Evolutionary conservation across 768 basidiomycete species (phyloP).

Genomic region (Tulasnella sp.): DNA sequence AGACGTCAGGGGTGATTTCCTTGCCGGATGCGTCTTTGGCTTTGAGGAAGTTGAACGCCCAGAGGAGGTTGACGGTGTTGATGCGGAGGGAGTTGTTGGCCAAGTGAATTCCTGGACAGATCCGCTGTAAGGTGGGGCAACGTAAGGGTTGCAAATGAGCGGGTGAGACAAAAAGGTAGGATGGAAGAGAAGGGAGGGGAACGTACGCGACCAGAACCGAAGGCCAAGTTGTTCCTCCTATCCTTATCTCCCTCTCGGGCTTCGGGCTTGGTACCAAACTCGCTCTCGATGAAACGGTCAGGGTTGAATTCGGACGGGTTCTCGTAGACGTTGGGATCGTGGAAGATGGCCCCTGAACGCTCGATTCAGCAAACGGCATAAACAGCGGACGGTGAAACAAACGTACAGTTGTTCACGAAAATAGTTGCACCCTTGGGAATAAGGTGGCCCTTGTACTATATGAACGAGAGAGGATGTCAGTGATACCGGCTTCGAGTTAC

Average conservation of each 20-base stretch:
- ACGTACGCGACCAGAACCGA: constrained; percentile 17
- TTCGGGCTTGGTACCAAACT: constrained; percentile 17
- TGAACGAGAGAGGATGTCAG: neutral
- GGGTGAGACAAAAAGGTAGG: neutral
- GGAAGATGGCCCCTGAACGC: constrained; percentile 30
- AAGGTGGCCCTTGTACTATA: constrained; percentile 23
- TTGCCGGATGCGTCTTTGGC: constrained; percentile 22
- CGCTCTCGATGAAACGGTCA: constrained; percentile 37
- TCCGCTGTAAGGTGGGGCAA: constrained; percentile 15
- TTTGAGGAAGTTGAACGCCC: constrained; percentile 30
- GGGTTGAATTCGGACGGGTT: constrained; percentile 44
- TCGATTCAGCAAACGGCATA: neutral
- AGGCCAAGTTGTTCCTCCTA: constrained; percentile 14
- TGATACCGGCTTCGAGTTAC: neutral
- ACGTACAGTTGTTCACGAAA: constrained; percentile 29
- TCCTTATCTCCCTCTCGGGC: constrained; percentile 3
- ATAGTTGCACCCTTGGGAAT: constrained; percentile 27
- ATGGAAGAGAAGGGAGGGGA: neutral
- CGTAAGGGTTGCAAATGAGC: neutral
- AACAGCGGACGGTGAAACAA: neutral
- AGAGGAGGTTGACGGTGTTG: constrained; percentile 30
- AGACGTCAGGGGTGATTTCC: constrained; percentile 12
- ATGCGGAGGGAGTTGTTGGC: constrained; percentile 27
- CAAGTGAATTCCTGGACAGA: constrained; percentile 28
- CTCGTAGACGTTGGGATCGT: constrained; percentile 31